Base-by-base conservation (phyloP, 1,139 yeast species). In the Geotrichum cucujoidarum region DNA sequence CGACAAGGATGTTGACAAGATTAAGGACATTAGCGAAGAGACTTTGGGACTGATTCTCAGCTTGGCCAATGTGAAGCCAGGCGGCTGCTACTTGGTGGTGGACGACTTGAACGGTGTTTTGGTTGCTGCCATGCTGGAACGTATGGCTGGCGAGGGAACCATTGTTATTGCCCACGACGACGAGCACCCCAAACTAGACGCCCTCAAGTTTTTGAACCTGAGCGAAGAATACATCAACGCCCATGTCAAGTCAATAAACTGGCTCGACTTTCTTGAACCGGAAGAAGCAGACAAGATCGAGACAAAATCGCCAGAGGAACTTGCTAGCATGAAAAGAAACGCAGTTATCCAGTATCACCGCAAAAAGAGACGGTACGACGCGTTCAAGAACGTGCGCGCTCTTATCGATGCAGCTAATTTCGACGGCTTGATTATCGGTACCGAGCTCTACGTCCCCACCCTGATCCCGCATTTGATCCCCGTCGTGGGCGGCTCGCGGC, bases 101-200 rank as follows among this genome's bases (percentile, higher is more conserved):
- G 99, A 92, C 62, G 98, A 92, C 60, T 83, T 95, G 24, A 89
- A 95, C 27, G 97, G 97, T 1, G 73, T 90, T 17, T 65, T 92
- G 1, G 78, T 86, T 2, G 86, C 86, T 54, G 87, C 95, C 4
- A 72, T 94, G 75, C 65, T 92, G 69, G 98, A 94, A 63, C 74
- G 97, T 60, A 86, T 92, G 94, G 80, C 80, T 49, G 88, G 92
- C 2, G 70, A 79, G 43, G 98, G 97, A 14, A 72, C 79, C 10
- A 79, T 94, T 42, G 76, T 88, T 3, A 75, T 87, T 27, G 73
- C 83, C 2, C 97, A 92, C 66, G 98, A 90, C 60, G 87, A 89
- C 63, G 98, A 92, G 63, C 97, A 90, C 61, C 81, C 95, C 5
- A 90, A 89, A 60, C 69, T 82, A 34, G 84, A 83, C 55, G 79